Evolutionary conservation across 2,329 filamentous ascomycete species (phyloP).

Genomic region (Aspergillus glaucus): DNA sequence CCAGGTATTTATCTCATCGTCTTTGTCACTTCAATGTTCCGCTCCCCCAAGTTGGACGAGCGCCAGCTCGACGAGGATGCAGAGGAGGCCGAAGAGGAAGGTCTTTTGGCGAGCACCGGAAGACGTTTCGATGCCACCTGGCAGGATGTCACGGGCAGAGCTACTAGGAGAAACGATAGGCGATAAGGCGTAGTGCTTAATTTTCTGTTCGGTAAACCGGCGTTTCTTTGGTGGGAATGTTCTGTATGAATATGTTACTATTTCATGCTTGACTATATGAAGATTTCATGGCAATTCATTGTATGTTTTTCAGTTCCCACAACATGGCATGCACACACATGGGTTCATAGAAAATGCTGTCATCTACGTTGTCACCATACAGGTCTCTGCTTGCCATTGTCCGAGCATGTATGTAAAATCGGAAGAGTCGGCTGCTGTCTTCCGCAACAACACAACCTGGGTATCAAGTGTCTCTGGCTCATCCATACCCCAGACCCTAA

Average conservation of each 20-base stretch:
- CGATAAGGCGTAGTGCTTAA: not conserved
- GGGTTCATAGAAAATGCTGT: too few relatives aligned
- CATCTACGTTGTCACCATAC: too few relatives aligned
- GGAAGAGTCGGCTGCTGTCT: too few relatives aligned
- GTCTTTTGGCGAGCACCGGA: conserved; percentile 75
- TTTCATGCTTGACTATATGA: not conserved
- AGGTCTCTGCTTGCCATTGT: too few relatives aligned
- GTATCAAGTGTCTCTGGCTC: not conserved
- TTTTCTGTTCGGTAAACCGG: not conserved
- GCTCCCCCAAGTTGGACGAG: conserved; percentile 69
- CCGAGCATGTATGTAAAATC: too few relatives aligned
- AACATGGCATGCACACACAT: not conserved
- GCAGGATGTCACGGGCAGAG: conserved; percentile 71
- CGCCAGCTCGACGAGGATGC: conserved; percentile 79
- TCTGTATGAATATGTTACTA: not conserved
- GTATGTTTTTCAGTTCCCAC: not conserved
- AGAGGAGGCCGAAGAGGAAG: conserved; percentile 89
- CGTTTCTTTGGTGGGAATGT: not conserved
- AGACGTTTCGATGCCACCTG: conserved; percentile 78
- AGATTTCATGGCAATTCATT: not conserved
- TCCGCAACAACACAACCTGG: not conserved
- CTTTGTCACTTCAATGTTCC: conserved; percentile 71
- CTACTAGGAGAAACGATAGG: conserved; percentile 16
- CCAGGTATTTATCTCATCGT: conserved; percentile 68
- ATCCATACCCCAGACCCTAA: too few relatives aligned